Evolutionary conservation across 805 yeast genomes (phyloP), one percentile per base, ranked within the genome.

Genomic region (Sugiyamaella boreocaroliniensis): DNA sequence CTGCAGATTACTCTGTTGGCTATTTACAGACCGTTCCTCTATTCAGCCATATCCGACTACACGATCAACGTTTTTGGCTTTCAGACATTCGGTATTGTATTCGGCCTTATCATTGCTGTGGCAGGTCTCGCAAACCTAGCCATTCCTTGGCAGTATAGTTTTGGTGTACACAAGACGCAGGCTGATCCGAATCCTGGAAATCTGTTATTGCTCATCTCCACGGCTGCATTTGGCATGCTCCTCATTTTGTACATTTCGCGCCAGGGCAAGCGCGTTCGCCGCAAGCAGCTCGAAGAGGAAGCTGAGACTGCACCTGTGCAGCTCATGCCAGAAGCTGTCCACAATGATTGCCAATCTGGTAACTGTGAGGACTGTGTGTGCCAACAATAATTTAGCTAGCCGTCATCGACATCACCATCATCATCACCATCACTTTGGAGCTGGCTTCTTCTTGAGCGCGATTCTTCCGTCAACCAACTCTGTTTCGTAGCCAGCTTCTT

Each of bases 41-140:
- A 90, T 69, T 90, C 98, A 1, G 87, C 95, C 1, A 88, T 89
- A 6, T 86, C 96, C 1, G 97, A 92, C 68, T 89, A 83, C 67
- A 80, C 89, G 62, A 95, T 96, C 29, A 90, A 90, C 66, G 92
- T 90, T 32, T 90, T 92, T 71, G 98, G 98, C 0, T 89, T 86
- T 68, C 83, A 81, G 51, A 89, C 95, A 0, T 90, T 92, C 69
- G 97, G 97, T 40, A 86, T 89, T 1, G 83, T 92, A 6, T 92
- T 92, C 64, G 98, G 98, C 0, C 70, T 90, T 16, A 76, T 89
- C 62, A 88, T 89, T 63, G 83, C 89, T 53, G 72, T 86, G 55
- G 81, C 95, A 14, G 97, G 97, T 4, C 55, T 85, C n/a, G 79
- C 84, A 67, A 90, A 89, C 67, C 73, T 88, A 60, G 63, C 79